Evolutionary conservation across 805 yeast species (phyloP).

Genomic region (Wickerhamiella australiensis): DNA sequence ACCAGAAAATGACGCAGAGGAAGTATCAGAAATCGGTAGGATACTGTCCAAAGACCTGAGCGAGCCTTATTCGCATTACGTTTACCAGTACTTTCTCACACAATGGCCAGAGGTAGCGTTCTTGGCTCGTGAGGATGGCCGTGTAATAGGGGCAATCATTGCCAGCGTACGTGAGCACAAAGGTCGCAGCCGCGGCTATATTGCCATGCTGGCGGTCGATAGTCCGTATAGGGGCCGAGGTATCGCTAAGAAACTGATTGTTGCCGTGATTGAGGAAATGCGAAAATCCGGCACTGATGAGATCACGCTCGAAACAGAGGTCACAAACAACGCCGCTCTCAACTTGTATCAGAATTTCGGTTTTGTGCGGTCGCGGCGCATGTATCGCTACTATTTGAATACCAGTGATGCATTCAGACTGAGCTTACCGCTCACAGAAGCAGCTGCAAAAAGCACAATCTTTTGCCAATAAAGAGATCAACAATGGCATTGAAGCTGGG

Average conservation of each 20-base stretch:
- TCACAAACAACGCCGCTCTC: constrained; percentile 59
- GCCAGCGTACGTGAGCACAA: constrained; percentile 73
- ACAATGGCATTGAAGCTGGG: no score
- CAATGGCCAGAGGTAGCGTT: constrained; percentile 83
- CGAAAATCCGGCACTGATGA: constrained; percentile 62
- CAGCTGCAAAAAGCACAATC: constrained; percentile 29
- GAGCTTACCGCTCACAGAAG: constrained; percentile 64
- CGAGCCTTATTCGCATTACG: constrained; percentile 91
- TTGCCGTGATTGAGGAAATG: constrained; percentile 52
- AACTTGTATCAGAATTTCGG: constrained; percentile 63
- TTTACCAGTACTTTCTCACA: constrained; percentile 77
- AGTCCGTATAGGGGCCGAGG: constrained; percentile 62
- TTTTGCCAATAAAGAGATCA: neutral
- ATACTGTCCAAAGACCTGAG: constrained; percentile 65
- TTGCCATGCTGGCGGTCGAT: constrained; percentile 89
- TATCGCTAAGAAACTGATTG: constrained; percentile 64
- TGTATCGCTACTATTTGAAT: constrained; percentile 78
- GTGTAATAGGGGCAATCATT: constrained; percentile 64
- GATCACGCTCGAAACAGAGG: constrained; percentile 87
- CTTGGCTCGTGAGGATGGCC: constrained; percentile 30
- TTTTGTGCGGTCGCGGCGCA: constrained; percentile 58
- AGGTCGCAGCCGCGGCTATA: constrained; percentile 68
- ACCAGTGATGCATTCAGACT: constrained; percentile 88
- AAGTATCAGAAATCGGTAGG: constrained; percentile 27
- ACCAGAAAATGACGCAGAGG: constrained; percentile 22